Base-by-base conservation (phyloP, 805 yeast genomes). In the Jamesozyma jinghongensis region DNA sequence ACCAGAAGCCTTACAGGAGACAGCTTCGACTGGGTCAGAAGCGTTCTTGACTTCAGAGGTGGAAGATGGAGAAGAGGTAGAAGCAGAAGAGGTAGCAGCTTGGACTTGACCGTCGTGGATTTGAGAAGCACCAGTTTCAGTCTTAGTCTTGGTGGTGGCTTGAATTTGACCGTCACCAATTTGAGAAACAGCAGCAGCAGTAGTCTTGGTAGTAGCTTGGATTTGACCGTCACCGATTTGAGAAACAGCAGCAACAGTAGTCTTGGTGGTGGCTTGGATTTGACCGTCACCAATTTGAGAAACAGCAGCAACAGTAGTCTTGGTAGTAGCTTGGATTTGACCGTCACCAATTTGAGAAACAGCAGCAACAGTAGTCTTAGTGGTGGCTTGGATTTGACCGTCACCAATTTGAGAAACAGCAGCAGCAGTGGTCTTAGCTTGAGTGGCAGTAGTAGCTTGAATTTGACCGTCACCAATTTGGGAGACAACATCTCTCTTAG, bases 1-100 rank as follows among this genome's bases (percentile, higher is more conserved):
- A 48, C 69, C 64, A 34, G 62, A 63, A 37, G 69, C 61, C 39
- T 66, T 56, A 62, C 84, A 76, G 29, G 77, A 59, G 27, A 56
- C 61, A 37, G 57, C 59, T 26, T 40, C 38, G 40, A 58, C 61
- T 42, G 62, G 54, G 41, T 54, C 53, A 40, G 47, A 37, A 37
- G 69, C 65, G 34, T 69, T 62, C 54, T 70, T 74, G 50, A 71
- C 63, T 58, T 73, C 77, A 49, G 77, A 77, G 45, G 67, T 51
- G 8, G 64, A 42, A 26, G 54, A 53, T 50, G 63, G 63, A 22
- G 39, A 22, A 43, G 68, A 63, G 43, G 57, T 42, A 49, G 59
- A 64, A 42, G 70, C 49, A 31, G 68, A 47, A 28, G 63, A 51
- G 14, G 30, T 48, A 19, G 50, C 20, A 29, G 69, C 59, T 44